Evolutionary conservation across 1,139 yeast species (phyloP).

Genomic region (Lodderomyces parapsilosis): DNA sequence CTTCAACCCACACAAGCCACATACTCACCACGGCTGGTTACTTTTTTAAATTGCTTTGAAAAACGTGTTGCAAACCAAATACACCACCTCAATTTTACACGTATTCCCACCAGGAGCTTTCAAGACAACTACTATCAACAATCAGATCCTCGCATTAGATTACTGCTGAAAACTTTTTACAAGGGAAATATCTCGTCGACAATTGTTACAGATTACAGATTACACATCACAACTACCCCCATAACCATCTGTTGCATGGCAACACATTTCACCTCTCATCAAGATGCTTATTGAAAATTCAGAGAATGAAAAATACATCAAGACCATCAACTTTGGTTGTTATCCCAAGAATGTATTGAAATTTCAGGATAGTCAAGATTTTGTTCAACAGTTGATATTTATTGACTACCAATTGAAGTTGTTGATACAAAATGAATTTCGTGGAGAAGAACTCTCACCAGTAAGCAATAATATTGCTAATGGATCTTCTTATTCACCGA

Average conservation of each 20-base stretch:
- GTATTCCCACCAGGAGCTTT: too few relatives aligned
- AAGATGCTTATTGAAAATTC: constrained; percentile 25
- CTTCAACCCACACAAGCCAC: too few relatives aligned
- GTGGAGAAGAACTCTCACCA: constrained; percentile 27
- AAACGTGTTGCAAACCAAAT: neutral
- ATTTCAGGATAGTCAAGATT: constrained; percentile 36
- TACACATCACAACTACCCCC: constrained; percentile 1
- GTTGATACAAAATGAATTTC: constrained; percentile 32
- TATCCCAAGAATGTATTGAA: constrained; percentile 37
- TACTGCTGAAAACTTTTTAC: too few relatives aligned
- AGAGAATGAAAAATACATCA: constrained; percentile 22
- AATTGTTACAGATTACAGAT: neutral
- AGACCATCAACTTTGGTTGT: constrained; percentile 36
- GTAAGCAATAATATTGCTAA: constrained; percentile 15
- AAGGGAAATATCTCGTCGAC: too few relatives aligned
- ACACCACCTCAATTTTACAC: neutral
- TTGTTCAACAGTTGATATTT: constrained; percentile 36
- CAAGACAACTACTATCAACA: too few relatives aligned
- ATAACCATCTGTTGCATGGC: neutral
- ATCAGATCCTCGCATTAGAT: too few relatives aligned
- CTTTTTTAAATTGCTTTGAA: neutral
- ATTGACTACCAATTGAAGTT: constrained; percentile 42
- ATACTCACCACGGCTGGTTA: too few relatives aligned
- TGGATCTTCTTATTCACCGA: constrained; percentile 17
- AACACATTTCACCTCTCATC: neutral